Evolutionary conservation across 2,329 filamentous ascomycete species (phyloP).

Genomic region (Colletotrichum incanum): DNA sequence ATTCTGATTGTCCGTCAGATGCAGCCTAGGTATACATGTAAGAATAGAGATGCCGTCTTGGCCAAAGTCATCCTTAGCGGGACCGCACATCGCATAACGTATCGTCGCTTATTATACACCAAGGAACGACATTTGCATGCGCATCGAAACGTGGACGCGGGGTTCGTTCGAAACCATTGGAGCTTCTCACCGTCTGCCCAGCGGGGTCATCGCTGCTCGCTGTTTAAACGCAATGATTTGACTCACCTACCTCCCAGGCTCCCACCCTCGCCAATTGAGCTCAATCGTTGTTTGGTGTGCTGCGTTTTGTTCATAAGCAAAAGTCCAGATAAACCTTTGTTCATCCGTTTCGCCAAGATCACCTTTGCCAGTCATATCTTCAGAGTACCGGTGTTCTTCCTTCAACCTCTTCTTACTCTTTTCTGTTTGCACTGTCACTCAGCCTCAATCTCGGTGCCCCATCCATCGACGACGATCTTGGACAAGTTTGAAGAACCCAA

Average conservation of each 20-base stretch:
- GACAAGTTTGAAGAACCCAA: neutral
- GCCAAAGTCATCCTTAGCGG: slow-evolving; percentile 11
- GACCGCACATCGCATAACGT: neutral
- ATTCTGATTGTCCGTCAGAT: slow-evolving; percentile 5
- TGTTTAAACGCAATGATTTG: neutral
- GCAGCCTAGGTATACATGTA: slow-evolving; percentile 3
- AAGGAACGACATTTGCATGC: neutral
- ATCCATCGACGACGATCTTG: slow-evolving; percentile 6
- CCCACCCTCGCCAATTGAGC: neutral
- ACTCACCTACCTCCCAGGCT: neutral
- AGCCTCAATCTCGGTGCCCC: neutral
- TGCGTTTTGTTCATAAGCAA: neutral
- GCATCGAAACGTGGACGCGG: slow-evolving; percentile 1
- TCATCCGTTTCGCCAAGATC: slow-evolving; percentile 26
- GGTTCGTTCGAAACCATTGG: neutral
- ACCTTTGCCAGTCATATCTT: neutral
- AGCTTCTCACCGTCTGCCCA: neutral
- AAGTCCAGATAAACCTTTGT: slow-evolving; percentile 17
- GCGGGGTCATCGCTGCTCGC: neutral
- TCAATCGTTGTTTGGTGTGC: slow-evolving; percentile 1
- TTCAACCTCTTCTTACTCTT: too few relatives aligned
- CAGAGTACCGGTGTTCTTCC: too few relatives aligned
- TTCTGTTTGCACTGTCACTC: neutral
- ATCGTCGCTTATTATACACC: neutral
- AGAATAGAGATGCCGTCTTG: slow-evolving; percentile 15